These are phyloP conservation scores for Hymenoscyphus infarciens DNA, from an alignment of 2,329 filamentous ascomycete genomes.

Conservation along the genomic window DNA sequence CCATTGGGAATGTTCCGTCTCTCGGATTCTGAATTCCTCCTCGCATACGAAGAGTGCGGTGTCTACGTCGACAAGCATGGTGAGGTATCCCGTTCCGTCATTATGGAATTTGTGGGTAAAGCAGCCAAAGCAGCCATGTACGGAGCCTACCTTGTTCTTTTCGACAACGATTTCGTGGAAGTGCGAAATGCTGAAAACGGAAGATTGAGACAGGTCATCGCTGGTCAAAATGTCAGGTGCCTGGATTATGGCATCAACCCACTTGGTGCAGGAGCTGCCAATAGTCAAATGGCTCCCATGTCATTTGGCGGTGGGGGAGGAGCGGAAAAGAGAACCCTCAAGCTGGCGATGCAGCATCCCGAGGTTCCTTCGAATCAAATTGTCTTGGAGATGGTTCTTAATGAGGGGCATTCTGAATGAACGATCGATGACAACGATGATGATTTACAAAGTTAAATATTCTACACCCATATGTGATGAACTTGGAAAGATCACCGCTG, in stretches of 20 bases:
- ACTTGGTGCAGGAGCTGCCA: slow-evolving; percentile 49
- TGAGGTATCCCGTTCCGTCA: slow-evolving; percentile 86
- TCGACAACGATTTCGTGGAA: slow-evolving; percentile 95
- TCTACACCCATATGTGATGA: neutral
- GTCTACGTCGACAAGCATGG: slow-evolving; percentile 99
- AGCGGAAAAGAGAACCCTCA: slow-evolving; percentile 68
- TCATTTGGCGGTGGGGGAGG: slow-evolving; percentile 35
- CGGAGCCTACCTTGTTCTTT: slow-evolving; percentile 85
- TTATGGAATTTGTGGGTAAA: slow-evolving; percentile 98
- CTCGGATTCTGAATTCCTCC: slow-evolving; percentile 85
- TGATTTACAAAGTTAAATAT: neutral
- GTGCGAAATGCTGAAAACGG: slow-evolving; percentile 96
- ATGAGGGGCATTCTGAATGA: slow-evolving; percentile 65
- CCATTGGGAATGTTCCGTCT: slow-evolving; percentile 96
- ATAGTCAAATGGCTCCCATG: slow-evolving; percentile 21
- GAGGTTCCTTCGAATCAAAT: slow-evolving; percentile 81
- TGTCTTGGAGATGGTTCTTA: slow-evolving; percentile 86
- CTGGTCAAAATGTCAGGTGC: slow-evolving; percentile 83
- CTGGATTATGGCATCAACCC: slow-evolving; percentile 73
- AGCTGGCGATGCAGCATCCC: slow-evolving; percentile 93
- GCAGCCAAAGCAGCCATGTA: slow-evolving; percentile 85
- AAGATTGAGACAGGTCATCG: slow-evolving; percentile 87
- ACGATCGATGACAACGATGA: neutral
- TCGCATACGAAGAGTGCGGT: slow-evolving; percentile 92
- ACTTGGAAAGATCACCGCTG: neutral